Evolutionary conservation across 345 rosid genomes (phyloP).

Genomic region (Melaleuca alternifolia): DNA sequence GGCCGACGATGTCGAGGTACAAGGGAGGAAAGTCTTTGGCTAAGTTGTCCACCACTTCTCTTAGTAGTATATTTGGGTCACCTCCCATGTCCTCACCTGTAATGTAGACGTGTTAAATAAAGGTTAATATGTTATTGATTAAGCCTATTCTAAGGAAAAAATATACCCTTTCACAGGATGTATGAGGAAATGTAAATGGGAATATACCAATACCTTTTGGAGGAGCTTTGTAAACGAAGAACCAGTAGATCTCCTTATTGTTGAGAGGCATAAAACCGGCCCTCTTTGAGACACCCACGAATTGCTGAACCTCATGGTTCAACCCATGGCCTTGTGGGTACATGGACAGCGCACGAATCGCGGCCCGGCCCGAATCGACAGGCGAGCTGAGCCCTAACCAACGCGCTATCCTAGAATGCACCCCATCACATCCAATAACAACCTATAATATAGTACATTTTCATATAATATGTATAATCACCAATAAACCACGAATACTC

Average conservation of each 20-base stretch:
- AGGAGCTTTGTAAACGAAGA: constrained; percentile 3
- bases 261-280: constrained; percentile 15
- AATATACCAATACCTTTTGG: constrained; percentile 8
- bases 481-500: not conserved
- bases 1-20: constrained; percentile 13
- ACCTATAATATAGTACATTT: not conserved
- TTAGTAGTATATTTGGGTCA: constrained; percentile 10
- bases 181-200: too few species aligned
- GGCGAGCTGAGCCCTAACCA: constrained; percentile 19
- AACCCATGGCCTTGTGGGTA: constrained; percentile 19
- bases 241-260: constrained; percentile 22
- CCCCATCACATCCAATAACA: constrained; percentile 37
- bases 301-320: constrained; percentile 2
- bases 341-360: constrained; percentile 14
- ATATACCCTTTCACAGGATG: too few species aligned
- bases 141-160: not conserved
- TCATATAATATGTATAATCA: not conserved
- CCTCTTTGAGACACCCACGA: constrained; percentile 10
- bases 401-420: constrained; percentile 20
- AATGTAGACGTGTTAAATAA: not conserved
- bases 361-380: constrained; percentile 11
- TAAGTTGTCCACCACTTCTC: constrained; percentile 10
- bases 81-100: not conserved
- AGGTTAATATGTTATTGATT: not conserved
- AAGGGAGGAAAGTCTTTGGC: constrained; percentile 11